Base-by-base conservation (phyloP, 2,329 filamentous ascomycete genomes). In the Karstenula rhodostoma region DNA sequence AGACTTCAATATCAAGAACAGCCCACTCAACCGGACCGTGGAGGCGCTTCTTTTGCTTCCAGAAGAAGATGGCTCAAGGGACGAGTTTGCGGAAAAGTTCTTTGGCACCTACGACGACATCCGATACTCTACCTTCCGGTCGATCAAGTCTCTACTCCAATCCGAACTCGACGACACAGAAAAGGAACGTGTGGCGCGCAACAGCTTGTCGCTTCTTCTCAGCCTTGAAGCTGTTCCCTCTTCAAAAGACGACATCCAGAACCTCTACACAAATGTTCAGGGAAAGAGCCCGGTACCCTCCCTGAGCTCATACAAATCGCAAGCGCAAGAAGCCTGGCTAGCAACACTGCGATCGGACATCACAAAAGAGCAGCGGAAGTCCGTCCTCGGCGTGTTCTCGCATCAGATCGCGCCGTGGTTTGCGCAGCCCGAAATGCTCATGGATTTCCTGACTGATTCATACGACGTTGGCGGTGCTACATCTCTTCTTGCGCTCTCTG, bases 401-500 rank as follows among this genome's bases (percentile, higher is more conserved):
- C 86, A 87, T 44, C 88, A 88, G 35, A 92, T 97, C 68, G 90
- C 91, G 25, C 94, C 94, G 0, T 96, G 93, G 91, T 97, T 98
- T 78, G 86, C 84, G 50, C 91, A 93, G 63, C 90, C 93, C 1
- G 94, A 98, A 73, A 84, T 96, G 43, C 85, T 99, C 35, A 93
- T 97, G 84, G 95, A 99, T 80, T 99, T 98, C 78, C 81, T 99
- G 57, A 97, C 93, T n/a, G 92, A 95, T 79, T 96, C 90, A 32
- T 98, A 96, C 81, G 86, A 97, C 70, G 82, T 89, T 8, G 93
- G 94, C 54, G 95, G 95, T 47, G 90, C 93, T 15, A 93, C 89
- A 50, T 94, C 95, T 4, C 84, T 99, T 4, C 85, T 97, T 22
- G 93, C 96, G 1, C 84, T 99, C 1, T 96, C 92, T 0, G 95